Evolutionary conservation across 75 land plant species (phyloP).

Genomic region (Chamaecyparis obtusa): DNA sequence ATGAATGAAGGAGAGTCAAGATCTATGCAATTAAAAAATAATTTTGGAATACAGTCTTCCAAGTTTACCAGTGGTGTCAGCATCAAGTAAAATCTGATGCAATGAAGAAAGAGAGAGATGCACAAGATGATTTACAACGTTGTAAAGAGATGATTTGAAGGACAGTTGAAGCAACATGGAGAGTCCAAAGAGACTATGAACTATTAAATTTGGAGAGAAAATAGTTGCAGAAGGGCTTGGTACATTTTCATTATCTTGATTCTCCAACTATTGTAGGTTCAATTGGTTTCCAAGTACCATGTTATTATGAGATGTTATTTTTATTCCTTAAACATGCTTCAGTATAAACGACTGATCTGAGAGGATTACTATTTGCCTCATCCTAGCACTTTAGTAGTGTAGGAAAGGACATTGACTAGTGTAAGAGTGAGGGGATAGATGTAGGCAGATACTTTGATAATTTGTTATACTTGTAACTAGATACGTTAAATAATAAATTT

Average conservation of each 20-base stretch:
- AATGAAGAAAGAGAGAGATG: no score
- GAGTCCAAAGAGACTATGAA: background rate
- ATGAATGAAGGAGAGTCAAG: background rate
- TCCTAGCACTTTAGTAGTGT: background rate
- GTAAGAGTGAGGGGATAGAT: background rate
- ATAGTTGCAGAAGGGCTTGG: background rate
- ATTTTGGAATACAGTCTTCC: background rate
- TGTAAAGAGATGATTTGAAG: no score
- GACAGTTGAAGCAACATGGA: background rate
- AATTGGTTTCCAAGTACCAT: background rate
- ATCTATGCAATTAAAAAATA: background rate
- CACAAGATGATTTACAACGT: no score
- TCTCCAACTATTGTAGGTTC: background rate
- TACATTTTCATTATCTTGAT: background rate
- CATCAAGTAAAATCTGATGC: no score
- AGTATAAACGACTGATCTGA: background rate
- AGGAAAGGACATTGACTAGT: background rate
- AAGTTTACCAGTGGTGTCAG: background rate
- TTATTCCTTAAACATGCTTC: background rate
- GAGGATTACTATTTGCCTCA: background rate
- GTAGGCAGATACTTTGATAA: background rate
- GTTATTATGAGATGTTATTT: background rate
- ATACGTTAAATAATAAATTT: background rate
- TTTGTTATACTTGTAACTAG: background rate
- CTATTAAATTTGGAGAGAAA: background rate